These are phyloP conservation scores for Schwanniomyces etchellsii DNA, from an alignment of 1,139 yeast species.

Conservation along the genomic window DNA sequence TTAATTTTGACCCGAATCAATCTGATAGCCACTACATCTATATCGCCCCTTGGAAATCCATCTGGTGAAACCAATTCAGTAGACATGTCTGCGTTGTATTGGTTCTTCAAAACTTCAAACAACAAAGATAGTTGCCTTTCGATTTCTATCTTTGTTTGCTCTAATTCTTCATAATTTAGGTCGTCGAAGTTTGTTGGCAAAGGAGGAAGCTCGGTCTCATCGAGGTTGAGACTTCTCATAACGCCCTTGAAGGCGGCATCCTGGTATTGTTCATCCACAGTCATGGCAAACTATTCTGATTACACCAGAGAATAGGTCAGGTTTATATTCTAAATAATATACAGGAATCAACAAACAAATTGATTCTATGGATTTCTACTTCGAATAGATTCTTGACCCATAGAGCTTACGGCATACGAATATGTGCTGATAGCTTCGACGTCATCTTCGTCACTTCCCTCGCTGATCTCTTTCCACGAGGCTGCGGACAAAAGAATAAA, in stretches of 20 bases:
- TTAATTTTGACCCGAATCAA: constrained; percentile 60
- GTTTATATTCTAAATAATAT: neutral
- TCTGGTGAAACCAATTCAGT: constrained; percentile 62
- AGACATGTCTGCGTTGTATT: constrained; percentile 50
- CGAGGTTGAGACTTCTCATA: constrained; percentile 35
- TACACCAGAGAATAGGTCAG: neutral
- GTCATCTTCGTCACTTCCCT: constrained; percentile 57
- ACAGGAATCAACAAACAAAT: neutral
- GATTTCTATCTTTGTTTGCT: constrained; percentile 23
- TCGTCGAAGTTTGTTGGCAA: constrained; percentile 16
- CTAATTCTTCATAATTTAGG: constrained; percentile 22
- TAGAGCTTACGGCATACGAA: neutral
- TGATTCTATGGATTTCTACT: too few relatives aligned
- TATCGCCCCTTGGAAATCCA: constrained; percentile 82
- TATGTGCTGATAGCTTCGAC: constrained; percentile 29
- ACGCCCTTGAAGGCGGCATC: constrained; percentile 30
- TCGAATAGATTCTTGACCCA: neutral
- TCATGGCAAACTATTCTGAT: constrained; percentile 3
- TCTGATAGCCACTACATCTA: constrained; percentile 70
- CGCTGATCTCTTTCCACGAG: constrained; percentile 68
- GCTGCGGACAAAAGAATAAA: constrained; percentile 66
- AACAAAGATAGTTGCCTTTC: constrained; percentile 28
- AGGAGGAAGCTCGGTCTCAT: constrained; percentile 17
- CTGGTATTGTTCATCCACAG: constrained; percentile 9
- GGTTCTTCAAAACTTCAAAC: constrained; percentile 25